Evolutionary conservation across 2,329 filamentous ascomycete species (phyloP).

Genomic region (Ascochyta pisi): DNA sequence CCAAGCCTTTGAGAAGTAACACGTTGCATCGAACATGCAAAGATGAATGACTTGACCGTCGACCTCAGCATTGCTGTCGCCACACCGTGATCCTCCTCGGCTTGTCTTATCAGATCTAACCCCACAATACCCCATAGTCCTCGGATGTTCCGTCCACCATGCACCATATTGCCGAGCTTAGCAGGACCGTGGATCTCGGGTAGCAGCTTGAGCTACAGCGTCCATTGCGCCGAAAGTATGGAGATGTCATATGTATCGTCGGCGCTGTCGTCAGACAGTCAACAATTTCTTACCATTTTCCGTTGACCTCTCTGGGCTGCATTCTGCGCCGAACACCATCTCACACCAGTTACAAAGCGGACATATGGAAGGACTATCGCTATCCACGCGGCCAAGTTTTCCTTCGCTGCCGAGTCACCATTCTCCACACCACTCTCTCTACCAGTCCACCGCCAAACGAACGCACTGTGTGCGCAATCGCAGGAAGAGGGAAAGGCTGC

Average conservation of each 20-base stretch:
- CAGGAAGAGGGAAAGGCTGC: constrained; percentile 45
- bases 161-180: constrained; percentile 41
- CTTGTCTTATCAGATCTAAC: constrained; percentile 17
- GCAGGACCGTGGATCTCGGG: constrained; percentile 21
- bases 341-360: constrained; percentile 43
- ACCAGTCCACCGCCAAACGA: constrained; percentile 26
- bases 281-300: constrained; percentile 19
- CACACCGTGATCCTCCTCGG: constrained; percentile 4
- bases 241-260: constrained; percentile 21
- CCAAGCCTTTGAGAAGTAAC: no score
- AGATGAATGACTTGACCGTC: not conserved
- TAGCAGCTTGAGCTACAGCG: constrained; percentile 7
- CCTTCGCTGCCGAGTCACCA: constrained; percentile 26
- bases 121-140: constrained; percentile 20
- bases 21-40: not conserved
- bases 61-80: not conserved
- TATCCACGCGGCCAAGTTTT: constrained; percentile 32
- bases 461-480: constrained; percentile 36
- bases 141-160: constrained; percentile 34
- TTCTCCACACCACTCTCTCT: constrained; percentile 29
- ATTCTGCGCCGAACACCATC: constrained; percentile 48
- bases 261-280: constrained; percentile 8
- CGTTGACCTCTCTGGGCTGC: constrained; percentile 40
- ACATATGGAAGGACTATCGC: constrained; percentile 45
- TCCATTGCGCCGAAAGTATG: constrained; percentile 32